A percentile compares a stretch with the other conserved stretches of the same genome.
Conservation (phyloP, 2,329 filamentous ascomycete species). For the Paraphoma sp. region DNA sequence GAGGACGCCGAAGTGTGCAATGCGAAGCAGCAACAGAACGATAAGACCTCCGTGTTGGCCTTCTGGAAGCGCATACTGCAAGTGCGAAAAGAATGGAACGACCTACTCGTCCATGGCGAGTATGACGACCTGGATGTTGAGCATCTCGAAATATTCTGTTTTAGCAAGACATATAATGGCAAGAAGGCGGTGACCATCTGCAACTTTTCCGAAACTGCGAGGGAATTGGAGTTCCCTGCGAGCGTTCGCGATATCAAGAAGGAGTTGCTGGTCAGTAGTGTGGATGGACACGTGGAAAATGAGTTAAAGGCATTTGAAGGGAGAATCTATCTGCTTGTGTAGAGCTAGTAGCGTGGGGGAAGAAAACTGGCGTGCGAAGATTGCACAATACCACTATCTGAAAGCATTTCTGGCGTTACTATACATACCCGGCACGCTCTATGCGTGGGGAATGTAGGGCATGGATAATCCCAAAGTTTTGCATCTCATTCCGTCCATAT, state of each 20-base stretch:
- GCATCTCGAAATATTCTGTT: conserved; percentile 64
- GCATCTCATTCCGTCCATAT: too few relatives aligned
- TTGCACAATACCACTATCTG: too few relatives aligned
- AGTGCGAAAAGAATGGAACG: conserved; percentile 62
- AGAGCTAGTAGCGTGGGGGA: neutral
- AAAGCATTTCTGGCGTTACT: too few relatives aligned
- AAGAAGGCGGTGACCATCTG: conserved; percentile 39
- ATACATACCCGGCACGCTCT: too few relatives aligned
- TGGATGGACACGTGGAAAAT: conserved; percentile 20
- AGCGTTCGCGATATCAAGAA: conserved; percentile 37
- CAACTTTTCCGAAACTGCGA: conserved; percentile 43
- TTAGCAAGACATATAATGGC: conserved; percentile 39
- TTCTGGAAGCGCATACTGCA: conserved; percentile 67
- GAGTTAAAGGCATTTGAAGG: conserved; percentile 37
- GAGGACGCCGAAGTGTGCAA: conserved; percentile 64
- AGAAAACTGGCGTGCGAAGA: too few relatives aligned
- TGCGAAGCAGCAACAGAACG: conserved; percentile 58
- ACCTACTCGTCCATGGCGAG: conserved; percentile 67
- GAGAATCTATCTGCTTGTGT: conserved; percentile 33
- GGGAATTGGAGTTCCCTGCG: conserved; percentile 42
- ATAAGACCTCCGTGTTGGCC: conserved; percentile 58
- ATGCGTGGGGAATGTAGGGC: too few relatives aligned
- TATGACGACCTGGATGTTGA: conserved; percentile 61
- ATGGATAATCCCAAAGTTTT: too few relatives aligned
- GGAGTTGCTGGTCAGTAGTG: conserved; percentile 32